These are phyloP conservation scores for Sistotremastrum suecicum DNA, from an alignment of 768 basidiomycete species.

Conservation along the genomic window DNA sequence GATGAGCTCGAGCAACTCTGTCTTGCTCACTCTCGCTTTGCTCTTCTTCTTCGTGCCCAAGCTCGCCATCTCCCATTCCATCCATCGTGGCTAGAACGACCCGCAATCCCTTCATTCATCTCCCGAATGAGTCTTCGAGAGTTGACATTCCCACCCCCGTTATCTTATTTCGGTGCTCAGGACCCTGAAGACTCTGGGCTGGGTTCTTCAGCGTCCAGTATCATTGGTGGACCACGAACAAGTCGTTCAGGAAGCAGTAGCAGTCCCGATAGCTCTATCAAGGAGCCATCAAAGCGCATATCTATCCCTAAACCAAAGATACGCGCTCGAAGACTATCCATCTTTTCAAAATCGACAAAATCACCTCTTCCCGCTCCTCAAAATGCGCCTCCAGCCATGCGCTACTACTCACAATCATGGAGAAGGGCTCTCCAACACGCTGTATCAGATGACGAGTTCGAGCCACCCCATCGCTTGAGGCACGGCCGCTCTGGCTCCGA, in stretches of 20 bases:
- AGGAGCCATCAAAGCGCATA: not conserved
- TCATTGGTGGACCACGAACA: too few relatives aligned
- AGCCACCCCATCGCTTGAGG: conserved; percentile 12
- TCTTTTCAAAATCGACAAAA: too few relatives aligned
- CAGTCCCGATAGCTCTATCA: too few relatives aligned
- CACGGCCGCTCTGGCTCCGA: conserved; percentile 3
- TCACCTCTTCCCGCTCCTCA: too few relatives aligned
- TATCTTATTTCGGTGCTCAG: conserved; percentile 29
- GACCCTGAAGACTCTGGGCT: not conserved
- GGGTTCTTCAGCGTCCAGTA: too few relatives aligned
- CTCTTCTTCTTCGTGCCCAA: conserved; percentile 57
- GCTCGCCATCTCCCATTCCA: conserved; percentile 30
- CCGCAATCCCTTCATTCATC: conserved; percentile 7
- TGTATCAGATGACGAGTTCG: conserved; percentile 25
- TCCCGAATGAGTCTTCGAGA: conserved; percentile 30
- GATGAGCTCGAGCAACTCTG: conserved; percentile 27
- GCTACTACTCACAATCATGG: conserved; percentile 20
- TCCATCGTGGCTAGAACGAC: conserved; percentile 32
- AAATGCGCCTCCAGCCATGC: conserved; percentile 25
- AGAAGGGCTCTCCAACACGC: conserved; percentile 7
- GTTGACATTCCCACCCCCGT: conserved; percentile 62
- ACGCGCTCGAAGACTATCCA: too few relatives aligned
- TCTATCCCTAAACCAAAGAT: not conserved
- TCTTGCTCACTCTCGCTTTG: conserved; percentile 54
- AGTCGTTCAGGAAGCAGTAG: too few relatives aligned